Base-by-base conservation (phyloP, 2,329 filamentous ascomycete species). In the Lasiodiplodia sp. region DNA sequence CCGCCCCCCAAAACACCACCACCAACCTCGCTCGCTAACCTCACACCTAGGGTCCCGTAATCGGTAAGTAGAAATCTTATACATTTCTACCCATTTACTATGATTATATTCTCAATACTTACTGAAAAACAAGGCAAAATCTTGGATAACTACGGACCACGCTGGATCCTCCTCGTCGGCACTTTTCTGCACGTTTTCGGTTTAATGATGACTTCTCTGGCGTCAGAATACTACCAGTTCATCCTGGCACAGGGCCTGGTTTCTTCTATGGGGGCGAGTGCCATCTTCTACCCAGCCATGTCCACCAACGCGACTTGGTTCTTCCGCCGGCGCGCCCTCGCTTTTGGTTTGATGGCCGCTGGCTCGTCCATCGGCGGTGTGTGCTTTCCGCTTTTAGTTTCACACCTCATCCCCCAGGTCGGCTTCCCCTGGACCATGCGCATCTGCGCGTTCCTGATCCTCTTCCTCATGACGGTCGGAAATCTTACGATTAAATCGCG, bases 71-170 rank as follows among this genome's bases (percentile, higher is more conserved):
- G 28, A 28, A 28, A 28, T 28, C 2, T 3, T 28, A 28, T 7
- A 28, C 28, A 3, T 28, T 28, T 28, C 28, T 28, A 28, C 4
- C 28, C 6, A 28, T 28, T 28, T 28, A 28, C 2, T 28, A 28
- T 28, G 4, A 7, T 4, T 28, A 28, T 28, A 4, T n/a, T n/a
- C 28, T 28, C 28, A 28, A 3, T 28, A 28, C 90, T 0, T 91
- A 86, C 72, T n/a, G n/a, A n/a, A n/a, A n/a, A n/a, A n/a, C n/a
- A n/a, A n/a, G n/a, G n/a, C n/a, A n/a, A n/a, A n/a, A n/a, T n/a
- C n/a, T n/a, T n/a, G n/a, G 91, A 92, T 73, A 86, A 82, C 68
- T 86, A 88, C 68, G 90, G 90, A 0, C 88, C 90, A 0, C 83
- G 85, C 34, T 84, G 80, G 57, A 78, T 92, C 0, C 75, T 90